Conservation (phyloP, 2,329 filamentous ascomycete genomes). For the Penicillium palitans region DNA sequence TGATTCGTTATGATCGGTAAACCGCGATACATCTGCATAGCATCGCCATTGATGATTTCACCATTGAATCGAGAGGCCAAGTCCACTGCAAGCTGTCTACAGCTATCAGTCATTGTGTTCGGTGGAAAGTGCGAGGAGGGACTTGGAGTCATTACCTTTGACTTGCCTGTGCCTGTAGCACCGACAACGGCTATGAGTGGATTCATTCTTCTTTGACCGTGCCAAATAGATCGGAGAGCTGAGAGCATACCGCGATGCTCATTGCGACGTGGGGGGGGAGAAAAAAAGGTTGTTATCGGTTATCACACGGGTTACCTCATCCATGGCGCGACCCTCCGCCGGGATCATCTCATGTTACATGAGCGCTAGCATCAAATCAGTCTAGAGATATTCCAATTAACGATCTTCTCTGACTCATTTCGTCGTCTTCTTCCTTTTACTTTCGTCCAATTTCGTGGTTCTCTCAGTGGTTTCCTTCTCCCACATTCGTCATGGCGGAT, state of each 20-base stretch:
- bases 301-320: constrained; percentile 22
- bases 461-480: neutral
- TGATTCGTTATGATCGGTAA: constrained; percentile 96
- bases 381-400: neutral
- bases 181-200: constrained; percentile 81
- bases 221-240: constrained; percentile 25
- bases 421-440: neutral
- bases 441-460: neutral
- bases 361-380: constrained; percentile 1
- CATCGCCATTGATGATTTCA: constrained; percentile 95
- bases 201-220: constrained; percentile 32
- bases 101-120: constrained; percentile 27
- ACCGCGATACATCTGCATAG: constrained; percentile 94
- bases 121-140: neutral
- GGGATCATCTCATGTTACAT: neutral
- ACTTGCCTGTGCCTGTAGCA: constrained; percentile 91
- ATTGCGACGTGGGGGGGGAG: constrained; percentile 14
- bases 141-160: constrained; percentile 64
- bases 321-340: neutral
- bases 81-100: constrained; percentile 77
- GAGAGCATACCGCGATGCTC: constrained; percentile 28
- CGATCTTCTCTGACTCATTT: neutral
- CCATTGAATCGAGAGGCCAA: constrained; percentile 80
- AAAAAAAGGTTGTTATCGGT: constrained; percentile 11
- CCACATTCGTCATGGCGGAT: constrained; percentile 24